Evolutionary conservation across 1,284 basidiomycete species (phyloP).

Genomic region (Phylloboletellus chloephorus): DNA sequence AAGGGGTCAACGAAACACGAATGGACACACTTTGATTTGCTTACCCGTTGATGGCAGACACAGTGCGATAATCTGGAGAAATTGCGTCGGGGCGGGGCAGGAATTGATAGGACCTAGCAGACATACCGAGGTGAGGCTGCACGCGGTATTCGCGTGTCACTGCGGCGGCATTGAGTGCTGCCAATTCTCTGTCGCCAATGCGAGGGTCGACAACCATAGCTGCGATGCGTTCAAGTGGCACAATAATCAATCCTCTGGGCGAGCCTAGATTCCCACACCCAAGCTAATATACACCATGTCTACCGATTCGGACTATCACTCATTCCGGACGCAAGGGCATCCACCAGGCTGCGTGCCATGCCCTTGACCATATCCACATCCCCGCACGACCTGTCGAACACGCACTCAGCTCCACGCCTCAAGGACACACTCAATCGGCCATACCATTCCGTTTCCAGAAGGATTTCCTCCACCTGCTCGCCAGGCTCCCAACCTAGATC

Average conservation of each 20-base stretch:
- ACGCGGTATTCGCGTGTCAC: constrained; percentile 81
- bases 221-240: too few relatives aligned
- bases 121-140: constrained; percentile 85
- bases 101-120: constrained; percentile 1
- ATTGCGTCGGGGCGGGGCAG: constrained; percentile 12
- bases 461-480: constrained; percentile 61
- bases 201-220: constrained; percentile 54
- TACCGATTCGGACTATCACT: too few relatives aligned
- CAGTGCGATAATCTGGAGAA: constrained; percentile 84
- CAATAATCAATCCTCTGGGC: too few relatives aligned
- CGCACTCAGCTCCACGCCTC: constrained; percentile 30
- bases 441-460: constrained; percentile 82
- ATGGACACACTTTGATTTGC: constrained; percentile 16
- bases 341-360: constrained; percentile 33
- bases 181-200: constrained; percentile 69
- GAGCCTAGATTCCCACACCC: constrained; percentile 24
- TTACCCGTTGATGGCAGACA: constrained; percentile 94
- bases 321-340: constrained; percentile 28
- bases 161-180: constrained; percentile 81
- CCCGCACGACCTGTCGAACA: constrained; percentile 39
- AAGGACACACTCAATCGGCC: constrained; percentile 10
- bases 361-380: constrained; percentile 32
- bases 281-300: too few relatives aligned
- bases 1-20: constrained; percentile 12
- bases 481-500: constrained; percentile 62